Percentiles rank a stretch among this genome's conserved stretches.
phyloP scores from a whole-genome alignment of 345 rosid genomes.

The Raphanus raphanistrum region DNA sequence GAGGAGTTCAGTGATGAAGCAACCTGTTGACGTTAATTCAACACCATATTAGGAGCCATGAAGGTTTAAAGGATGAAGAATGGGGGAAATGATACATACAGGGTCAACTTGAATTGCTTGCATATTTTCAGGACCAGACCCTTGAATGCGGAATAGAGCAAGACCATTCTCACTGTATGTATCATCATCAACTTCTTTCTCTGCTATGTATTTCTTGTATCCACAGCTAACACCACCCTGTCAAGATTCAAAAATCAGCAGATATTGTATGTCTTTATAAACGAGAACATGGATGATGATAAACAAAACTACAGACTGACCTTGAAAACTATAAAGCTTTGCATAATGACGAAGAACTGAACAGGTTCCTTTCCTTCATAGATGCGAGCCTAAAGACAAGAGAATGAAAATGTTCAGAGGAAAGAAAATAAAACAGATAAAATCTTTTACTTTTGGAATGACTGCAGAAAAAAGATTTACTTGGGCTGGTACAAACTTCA shows the following conservation, averaged over 20 bases:
- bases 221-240: neutral
- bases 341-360: too few species aligned
- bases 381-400: too few species aligned
- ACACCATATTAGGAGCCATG: neutral
- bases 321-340: too few species aligned
- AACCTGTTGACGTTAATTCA: conserved; percentile 48
- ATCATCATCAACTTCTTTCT: neutral
- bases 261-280: neutral
- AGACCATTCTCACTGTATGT: neutral
- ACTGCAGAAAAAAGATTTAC: neutral
- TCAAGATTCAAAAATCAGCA: neutral
- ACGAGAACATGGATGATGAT: neutral
- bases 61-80: neutral
- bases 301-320: too few species aligned
- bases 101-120: conserved; percentile 97
- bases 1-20: conserved; percentile 87
- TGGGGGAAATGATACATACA: conserved; percentile 46
- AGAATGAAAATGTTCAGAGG: neutral
- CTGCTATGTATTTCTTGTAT: neutral
- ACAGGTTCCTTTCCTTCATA: too few species aligned
- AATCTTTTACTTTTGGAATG: neutral
- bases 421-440: too few species aligned
- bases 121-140: conserved; percentile 98
- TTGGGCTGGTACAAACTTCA: too few species aligned
- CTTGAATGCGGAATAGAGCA: conserved; percentile 48